Percentiles rank a stretch among this genome's conserved stretches.
Evolutionary conservation across 1,284 basidiomycete genomes (phyloP).

Genomic region (Schizophyllum commune): DNA sequence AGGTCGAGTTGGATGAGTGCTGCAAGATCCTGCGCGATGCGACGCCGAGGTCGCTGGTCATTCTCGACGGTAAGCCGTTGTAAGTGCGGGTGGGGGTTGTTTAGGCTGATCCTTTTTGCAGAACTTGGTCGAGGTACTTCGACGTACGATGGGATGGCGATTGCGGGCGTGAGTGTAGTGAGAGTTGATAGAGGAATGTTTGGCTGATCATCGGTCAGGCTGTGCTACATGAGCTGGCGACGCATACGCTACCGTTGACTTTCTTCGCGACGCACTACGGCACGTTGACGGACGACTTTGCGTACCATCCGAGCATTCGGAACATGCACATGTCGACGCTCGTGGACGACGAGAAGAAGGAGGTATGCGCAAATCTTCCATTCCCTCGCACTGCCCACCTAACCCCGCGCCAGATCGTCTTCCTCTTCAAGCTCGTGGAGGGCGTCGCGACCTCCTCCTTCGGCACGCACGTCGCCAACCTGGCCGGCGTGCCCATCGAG

Average conservation of each 20-base stretch:
- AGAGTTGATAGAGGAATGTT: neutral
- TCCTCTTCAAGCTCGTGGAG: slow-evolving; percentile 89
- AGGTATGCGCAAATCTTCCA: slow-evolving; percentile 37
- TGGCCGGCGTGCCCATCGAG: slow-evolving; percentile 72
- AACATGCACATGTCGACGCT: slow-evolving; percentile 93
- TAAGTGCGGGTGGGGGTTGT: neutral
- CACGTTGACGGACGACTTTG: slow-evolving; percentile 79
- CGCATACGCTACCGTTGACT: slow-evolving; percentile 79
- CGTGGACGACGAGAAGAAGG: slow-evolving; percentile 83
- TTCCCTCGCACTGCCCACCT: slow-evolving; percentile 2
- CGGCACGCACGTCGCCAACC: slow-evolving; percentile 85
- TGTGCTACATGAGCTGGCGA: slow-evolving; percentile 89
- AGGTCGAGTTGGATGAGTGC: slow-evolving; percentile 96
- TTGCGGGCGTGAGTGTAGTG: slow-evolving; percentile 61
- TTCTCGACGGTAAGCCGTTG: slow-evolving; percentile 73
- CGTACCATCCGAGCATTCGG: slow-evolving; percentile 87
- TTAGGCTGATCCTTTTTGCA: slow-evolving; percentile 21
- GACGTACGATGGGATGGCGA: slow-evolving; percentile 91
- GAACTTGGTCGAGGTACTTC: slow-evolving; percentile 88
- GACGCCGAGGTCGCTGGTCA: slow-evolving; percentile 86
- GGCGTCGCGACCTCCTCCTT: slow-evolving; percentile 89
- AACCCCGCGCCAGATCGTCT: slow-evolving; percentile 55
- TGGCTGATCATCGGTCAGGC: slow-evolving; percentile 37
- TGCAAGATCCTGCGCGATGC: slow-evolving; percentile 89
- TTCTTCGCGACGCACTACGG: slow-evolving; percentile 89